Evolutionary conservation across 805 yeast species (phyloP).

Genomic region (Metschnikowia santaceciliae): DNA sequence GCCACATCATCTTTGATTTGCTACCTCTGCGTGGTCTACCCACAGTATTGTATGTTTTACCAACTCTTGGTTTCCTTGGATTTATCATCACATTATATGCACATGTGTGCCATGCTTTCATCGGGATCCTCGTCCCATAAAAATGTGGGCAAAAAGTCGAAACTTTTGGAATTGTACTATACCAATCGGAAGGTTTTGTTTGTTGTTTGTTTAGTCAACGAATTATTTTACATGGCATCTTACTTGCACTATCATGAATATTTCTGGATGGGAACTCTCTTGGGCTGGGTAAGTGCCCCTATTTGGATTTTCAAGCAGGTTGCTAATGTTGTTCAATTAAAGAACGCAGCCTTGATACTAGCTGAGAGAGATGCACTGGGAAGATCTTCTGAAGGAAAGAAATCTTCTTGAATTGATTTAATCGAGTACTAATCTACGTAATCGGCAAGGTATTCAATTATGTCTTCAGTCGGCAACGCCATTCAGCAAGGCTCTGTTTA

Average conservation of each 20-base stretch:
- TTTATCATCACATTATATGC: conserved; percentile 94
- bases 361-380: conserved; percentile 73
- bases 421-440: background rate
- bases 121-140: conserved; percentile 83
- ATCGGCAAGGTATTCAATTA: background rate
- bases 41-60: conserved; percentile 63
- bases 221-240: conserved; percentile 84
- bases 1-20: conserved; percentile 93
- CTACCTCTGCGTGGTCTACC: conserved; percentile 76
- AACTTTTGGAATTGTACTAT: conserved; percentile 79
- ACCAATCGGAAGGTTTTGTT: conserved; percentile 81
- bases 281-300: conserved; percentile 66
- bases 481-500: background rate
- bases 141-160: conserved; percentile 66
- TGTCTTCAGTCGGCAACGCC: background rate
- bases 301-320: conserved; percentile 88
- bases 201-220: conserved; percentile 88
- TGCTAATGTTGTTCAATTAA: conserved; percentile 84
- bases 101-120: conserved; percentile 90
- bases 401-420: background rate
- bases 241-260: conserved; percentile 69
- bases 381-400: conserved; percentile 22
- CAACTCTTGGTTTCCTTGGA: conserved; percentile 82
- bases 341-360: conserved; percentile 75
- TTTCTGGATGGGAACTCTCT: conserved; percentile 56